phyloP scores from a whole-genome alignment of 2,329 filamentous ascomycete species.

The Arthrobotrys musiformis region DNA sequence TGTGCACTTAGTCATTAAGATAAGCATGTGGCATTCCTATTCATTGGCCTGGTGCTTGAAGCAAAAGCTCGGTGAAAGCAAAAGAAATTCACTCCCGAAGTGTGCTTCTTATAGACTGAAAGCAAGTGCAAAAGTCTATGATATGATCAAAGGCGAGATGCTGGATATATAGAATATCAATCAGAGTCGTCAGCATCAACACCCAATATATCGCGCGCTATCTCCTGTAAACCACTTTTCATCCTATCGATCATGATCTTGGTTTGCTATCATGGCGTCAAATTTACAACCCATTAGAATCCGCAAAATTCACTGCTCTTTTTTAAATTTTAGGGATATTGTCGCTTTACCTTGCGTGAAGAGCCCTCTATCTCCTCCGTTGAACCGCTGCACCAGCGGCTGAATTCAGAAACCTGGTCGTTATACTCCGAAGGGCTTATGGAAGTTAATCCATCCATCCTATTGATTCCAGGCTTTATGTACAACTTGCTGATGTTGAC shows the following conservation, averaged over 20 bases:
- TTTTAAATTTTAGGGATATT: background rate
- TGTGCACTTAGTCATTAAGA: too few relatives aligned
- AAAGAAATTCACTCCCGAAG: too few relatives aligned
- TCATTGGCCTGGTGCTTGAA: too few relatives aligned
- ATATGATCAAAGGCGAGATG: too few relatives aligned
- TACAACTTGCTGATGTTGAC: conserved; percentile 30
- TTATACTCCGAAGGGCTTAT: conserved; percentile 21
- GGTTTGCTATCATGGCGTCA: background rate
- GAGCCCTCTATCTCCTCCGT: conserved; percentile 24
- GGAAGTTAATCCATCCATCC: conserved; percentile 33
- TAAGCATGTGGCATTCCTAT: too few relatives aligned
- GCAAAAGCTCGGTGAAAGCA: too few relatives aligned
- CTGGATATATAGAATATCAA: too few relatives aligned
- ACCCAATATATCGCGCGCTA: conserved; percentile 24
- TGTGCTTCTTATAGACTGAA: too few relatives aligned
- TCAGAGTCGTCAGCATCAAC: conserved; percentile 8
- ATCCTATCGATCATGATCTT: conserved; percentile 38
- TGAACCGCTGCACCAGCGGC: conserved; percentile 12
- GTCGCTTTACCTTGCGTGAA: background rate
- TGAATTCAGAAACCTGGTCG: conserved; percentile 18
- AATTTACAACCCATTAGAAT: conserved; percentile 17
- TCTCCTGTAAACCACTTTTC: background rate
- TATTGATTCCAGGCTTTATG: conserved; percentile 47
- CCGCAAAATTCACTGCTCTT: background rate
- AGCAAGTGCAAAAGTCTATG: too few relatives aligned